Evolutionary conservation across 2,329 filamentous ascomycete species (phyloP).

Genomic region (Septoria petroselini): DNA sequence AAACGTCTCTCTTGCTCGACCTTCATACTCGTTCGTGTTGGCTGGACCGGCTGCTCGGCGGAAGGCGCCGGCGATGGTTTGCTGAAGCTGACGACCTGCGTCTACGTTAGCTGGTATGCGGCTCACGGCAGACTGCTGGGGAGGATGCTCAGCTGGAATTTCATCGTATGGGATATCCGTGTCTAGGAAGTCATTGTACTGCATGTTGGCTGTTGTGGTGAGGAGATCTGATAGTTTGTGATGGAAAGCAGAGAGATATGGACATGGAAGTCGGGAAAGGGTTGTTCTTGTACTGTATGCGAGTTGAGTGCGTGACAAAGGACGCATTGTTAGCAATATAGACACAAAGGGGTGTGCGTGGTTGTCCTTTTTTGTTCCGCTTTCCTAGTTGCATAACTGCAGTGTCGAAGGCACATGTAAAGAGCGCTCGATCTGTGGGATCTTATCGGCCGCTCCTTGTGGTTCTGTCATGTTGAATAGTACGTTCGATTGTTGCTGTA

Average conservation of each 20-base stretch:
- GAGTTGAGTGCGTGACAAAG: no score
- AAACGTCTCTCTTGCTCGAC: background rate
- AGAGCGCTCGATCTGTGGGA: no score
- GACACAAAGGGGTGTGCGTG: no score
- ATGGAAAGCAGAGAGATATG: background rate
- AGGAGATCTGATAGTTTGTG: background rate
- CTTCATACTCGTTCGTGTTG: background rate
- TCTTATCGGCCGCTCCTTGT: no score
- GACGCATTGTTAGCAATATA: no score
- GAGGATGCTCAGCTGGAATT: slow-evolving; percentile 2
- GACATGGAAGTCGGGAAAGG: no score
- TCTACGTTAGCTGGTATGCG: background rate
- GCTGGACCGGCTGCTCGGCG: background rate
- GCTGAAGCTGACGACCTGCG: slow-evolving; percentile 2
- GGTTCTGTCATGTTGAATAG: no score
- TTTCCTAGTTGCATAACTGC: no score
- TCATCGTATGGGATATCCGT: slow-evolving; percentile 4
- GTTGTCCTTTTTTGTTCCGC: no score
- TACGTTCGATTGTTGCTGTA: background rate
- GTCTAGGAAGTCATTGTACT: slow-evolving; percentile 8
- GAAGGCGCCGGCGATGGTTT: background rate
- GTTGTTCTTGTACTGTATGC: no score
- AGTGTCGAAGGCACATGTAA: no score
- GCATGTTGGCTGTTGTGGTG: background rate
- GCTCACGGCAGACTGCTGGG: background rate